Evolutionary conservation across 176 grass and related monocot species (phyloP).

Genomic region (Metroxylon sagu): DNA sequence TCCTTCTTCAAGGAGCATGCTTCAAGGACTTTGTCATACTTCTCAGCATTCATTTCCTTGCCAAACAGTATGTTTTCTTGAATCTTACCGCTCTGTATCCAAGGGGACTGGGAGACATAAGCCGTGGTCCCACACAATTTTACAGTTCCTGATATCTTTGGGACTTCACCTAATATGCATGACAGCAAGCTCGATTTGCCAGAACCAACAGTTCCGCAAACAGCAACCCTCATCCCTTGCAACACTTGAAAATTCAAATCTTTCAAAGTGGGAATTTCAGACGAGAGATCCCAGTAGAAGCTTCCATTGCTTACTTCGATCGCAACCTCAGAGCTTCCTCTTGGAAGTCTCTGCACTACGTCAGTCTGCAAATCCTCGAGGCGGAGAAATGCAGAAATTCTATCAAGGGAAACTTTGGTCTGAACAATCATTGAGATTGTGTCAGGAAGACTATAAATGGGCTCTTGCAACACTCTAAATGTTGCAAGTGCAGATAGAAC

Average conservation of each 20-base stretch:
- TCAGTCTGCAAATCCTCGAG: slow-evolving; percentile 45
- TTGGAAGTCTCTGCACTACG: slow-evolving; percentile 35
- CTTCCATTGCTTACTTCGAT: slow-evolving; percentile 37
- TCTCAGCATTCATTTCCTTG: slow-evolving; percentile 23
- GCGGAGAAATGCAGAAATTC: slow-evolving; percentile 48
- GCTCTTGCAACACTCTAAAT: slow-evolving; percentile 58
- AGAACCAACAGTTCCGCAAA: slow-evolving; percentile 69
- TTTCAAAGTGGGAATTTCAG: slow-evolving; percentile 27
- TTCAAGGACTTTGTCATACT: slow-evolving; percentile 32
- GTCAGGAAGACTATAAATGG: slow-evolving; percentile 52
- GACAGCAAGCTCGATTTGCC: slow-evolving; percentile 75
- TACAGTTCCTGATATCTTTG: slow-evolving; percentile 37
- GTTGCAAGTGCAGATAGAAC: slow-evolving; percentile 68
- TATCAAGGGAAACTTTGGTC: slow-evolving; percentile 65
- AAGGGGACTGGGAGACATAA: slow-evolving; percentile 33
- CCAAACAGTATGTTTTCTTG: slow-evolving; percentile 42
- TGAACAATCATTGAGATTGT: slow-evolving; percentile 38
- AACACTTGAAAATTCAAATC: slow-evolving; percentile 44
- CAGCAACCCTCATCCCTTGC: slow-evolving; percentile 42
- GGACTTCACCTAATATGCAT: slow-evolving; percentile 67
- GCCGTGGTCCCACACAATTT: slow-evolving; percentile 23
- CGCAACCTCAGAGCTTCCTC: slow-evolving; percentile 31
- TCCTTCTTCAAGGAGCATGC: slow-evolving; percentile 43
- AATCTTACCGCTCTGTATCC: slow-evolving; percentile 47
- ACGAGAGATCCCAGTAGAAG: slow-evolving; percentile 54